These are phyloP conservation scores for Phytopythium kandeliae DNA, from an alignment of 352 stramenopile genomes.

Conservation along the genomic window DNA sequence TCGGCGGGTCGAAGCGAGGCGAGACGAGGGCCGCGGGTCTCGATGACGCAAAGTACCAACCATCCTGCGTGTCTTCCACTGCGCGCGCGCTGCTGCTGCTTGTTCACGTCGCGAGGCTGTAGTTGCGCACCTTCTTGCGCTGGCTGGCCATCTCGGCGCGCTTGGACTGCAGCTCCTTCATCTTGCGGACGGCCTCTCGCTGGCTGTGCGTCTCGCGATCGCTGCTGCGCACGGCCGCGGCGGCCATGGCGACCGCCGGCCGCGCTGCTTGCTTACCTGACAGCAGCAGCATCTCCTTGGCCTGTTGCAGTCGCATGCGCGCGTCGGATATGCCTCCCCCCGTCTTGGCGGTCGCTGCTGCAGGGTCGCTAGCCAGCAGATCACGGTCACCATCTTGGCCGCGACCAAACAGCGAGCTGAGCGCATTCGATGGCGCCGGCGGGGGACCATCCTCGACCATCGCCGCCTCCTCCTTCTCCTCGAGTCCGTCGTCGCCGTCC, in stretches of 20 bases:
- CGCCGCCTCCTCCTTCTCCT: constrained; percentile 4
- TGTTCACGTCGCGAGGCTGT: constrained; percentile 34
- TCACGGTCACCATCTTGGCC: neutral
- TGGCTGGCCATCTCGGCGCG: constrained; percentile 69
- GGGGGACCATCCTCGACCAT: constrained; percentile 1
- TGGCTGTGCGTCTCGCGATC: constrained; percentile 63
- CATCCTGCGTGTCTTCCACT: neutral
- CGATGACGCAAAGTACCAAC: too few relatives aligned
- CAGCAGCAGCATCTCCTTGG: constrained; percentile 66
- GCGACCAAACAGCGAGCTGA: constrained; percentile 22
- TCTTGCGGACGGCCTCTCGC: constrained; percentile 50
- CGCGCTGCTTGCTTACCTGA: constrained; percentile 41
- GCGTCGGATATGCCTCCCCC: constrained; percentile 46
- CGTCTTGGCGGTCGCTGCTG: neutral
- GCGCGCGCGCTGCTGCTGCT: too few relatives aligned
- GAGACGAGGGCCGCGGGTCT: too few relatives aligned
- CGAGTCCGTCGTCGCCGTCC: constrained; percentile 10
- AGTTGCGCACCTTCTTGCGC: constrained; percentile 79
- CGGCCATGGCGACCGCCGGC: constrained; percentile 3
- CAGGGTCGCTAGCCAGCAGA: neutral
- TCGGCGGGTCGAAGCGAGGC: too few relatives aligned
- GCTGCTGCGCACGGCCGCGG: constrained; percentile 18
- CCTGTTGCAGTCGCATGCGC: constrained; percentile 57
- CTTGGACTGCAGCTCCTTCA: constrained; percentile 69
- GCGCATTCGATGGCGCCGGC: constrained; percentile 7